Evolutionary conservation across 345 rosid species (phyloP).

Genomic region (Nephelium lappaceum): DNA sequence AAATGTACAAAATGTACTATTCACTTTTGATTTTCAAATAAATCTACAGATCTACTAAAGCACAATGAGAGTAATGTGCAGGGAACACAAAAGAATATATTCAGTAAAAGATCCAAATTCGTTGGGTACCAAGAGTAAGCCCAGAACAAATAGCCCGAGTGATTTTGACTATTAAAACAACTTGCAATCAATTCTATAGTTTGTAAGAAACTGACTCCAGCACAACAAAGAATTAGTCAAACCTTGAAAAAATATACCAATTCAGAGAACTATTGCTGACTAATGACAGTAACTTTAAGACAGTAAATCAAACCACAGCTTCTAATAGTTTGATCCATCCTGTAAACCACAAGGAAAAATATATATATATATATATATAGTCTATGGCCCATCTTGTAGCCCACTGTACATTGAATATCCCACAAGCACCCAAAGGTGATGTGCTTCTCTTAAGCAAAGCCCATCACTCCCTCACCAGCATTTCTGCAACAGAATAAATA

Average conservation of each 20-base stretch:
- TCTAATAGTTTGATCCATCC: conserved; percentile 27
- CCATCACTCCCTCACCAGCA: conserved; percentile 57
- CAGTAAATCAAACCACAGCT: conserved; percentile 17
- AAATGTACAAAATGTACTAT: background rate
- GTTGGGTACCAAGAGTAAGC: background rate
- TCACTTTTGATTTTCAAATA: background rate
- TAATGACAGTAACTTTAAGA: conserved; percentile 29
- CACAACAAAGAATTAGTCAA: conserved; percentile 11
- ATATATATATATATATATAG: background rate
- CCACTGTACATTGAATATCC: conserved; percentile 41
- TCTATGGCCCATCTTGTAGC: conserved; percentile 35
- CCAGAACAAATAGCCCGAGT: background rate
- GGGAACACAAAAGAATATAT: background rate
- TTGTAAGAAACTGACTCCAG: background rate
- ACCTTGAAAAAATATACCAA: conserved; percentile 17
- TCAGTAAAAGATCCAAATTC: background rate
- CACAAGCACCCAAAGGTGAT: conserved; percentile 56
- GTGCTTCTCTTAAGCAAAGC: conserved; percentile 57
- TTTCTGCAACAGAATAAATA: conserved; percentile 73
- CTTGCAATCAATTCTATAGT: conserved; percentile 9
- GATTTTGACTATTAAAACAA: background rate
- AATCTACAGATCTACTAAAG: background rate
- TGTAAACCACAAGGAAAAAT: conserved; percentile 29
- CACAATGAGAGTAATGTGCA: background rate
- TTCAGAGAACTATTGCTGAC: conserved; percentile 17